Percentiles rank a stretch among this genome's conserved stretches.
Conservation (phyloP, 495 filamentous ascomycete species). For the Penicillium angulare region DNA sequence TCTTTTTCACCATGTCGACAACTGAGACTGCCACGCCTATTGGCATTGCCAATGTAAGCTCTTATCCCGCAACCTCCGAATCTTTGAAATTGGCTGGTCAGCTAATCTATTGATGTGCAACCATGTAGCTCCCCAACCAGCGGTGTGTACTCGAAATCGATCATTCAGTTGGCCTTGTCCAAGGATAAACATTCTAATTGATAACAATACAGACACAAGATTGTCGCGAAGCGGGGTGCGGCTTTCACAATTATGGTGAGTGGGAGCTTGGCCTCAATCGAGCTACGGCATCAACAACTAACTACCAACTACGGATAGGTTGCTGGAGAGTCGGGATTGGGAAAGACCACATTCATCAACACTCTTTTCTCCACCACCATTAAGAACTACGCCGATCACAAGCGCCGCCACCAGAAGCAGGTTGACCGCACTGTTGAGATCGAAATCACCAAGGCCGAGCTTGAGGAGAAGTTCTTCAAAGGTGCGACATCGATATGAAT, state of each 20-base stretch:
- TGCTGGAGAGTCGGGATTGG: constrained; percentile 96
- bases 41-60: constrained; percentile 95
- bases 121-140: constrained; percentile 79
- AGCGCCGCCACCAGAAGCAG: constrained; percentile 97
- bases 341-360: constrained; percentile 99
- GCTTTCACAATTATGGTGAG: constrained; percentile 98
- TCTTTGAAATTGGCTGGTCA: not conserved
- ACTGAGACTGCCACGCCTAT: constrained; percentile 88
- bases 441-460: constrained; percentile 98
- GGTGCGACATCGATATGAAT: constrained; percentile 50
- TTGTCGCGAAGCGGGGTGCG: constrained; percentile 97
- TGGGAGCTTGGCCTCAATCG: constrained; percentile 6
- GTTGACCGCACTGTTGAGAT: constrained; percentile 99
- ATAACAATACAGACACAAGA: constrained; percentile 75
- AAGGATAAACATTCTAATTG: constrained; percentile 32
- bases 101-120: constrained; percentile 19
- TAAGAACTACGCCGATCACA: constrained; percentile 99
- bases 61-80: constrained; percentile 4
- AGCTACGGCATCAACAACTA: constrained; percentile 24
- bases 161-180: not conserved
- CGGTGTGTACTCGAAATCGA: constrained; percentile 47
- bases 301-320: constrained; percentile 55
- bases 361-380: constrained; percentile 99
- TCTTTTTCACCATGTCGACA: constrained; percentile 62
- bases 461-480: constrained; percentile 99